phyloP scores from a whole-genome alignment of 2,329 filamentous ascomycete genomes.

The Alternaria conjuncta region DNA sequence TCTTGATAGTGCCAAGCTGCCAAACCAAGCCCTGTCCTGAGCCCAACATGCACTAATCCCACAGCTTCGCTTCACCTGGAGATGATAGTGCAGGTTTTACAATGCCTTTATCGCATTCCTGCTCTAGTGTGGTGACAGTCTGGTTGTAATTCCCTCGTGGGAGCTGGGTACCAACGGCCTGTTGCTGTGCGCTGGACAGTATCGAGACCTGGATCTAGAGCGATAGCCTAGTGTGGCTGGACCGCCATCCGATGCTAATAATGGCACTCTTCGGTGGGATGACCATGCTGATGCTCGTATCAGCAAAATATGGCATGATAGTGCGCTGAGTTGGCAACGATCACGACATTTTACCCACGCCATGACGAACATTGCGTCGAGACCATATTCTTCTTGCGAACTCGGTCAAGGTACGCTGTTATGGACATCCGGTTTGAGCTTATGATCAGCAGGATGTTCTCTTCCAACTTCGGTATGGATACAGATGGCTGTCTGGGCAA shows the following conservation, averaged over 20 bases:
- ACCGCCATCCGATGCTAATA: neutral
- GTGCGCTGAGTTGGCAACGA: neutral
- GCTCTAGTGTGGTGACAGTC: neutral
- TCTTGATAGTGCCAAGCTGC: neutral
- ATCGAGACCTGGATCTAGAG: neutral
- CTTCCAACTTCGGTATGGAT: neutral
- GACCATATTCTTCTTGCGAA: neutral
- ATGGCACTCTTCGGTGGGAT: neutral
- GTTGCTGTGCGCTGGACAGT: neutral
- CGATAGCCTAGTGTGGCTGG: neutral
- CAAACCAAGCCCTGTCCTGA: neutral
- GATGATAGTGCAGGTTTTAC: neutral
- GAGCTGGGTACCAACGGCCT: neutral
- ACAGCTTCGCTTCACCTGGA: neutral
- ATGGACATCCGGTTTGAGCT: neutral
- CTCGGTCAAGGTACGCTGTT: neutral
- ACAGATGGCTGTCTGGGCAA: neutral
- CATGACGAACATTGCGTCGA: neutral
- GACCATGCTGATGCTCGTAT: neutral
- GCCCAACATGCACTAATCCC: neutral
- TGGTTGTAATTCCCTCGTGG: neutral
- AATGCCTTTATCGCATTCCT: neutral
- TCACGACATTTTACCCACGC: neutral
- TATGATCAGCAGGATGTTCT: neutral
- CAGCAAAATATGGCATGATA: neutral